Evolutionary conservation across 1,139 yeast species (phyloP), one percentile per base, ranked within the genome.

Genomic region (Spencermartinsiella ligniputridi): DNA sequence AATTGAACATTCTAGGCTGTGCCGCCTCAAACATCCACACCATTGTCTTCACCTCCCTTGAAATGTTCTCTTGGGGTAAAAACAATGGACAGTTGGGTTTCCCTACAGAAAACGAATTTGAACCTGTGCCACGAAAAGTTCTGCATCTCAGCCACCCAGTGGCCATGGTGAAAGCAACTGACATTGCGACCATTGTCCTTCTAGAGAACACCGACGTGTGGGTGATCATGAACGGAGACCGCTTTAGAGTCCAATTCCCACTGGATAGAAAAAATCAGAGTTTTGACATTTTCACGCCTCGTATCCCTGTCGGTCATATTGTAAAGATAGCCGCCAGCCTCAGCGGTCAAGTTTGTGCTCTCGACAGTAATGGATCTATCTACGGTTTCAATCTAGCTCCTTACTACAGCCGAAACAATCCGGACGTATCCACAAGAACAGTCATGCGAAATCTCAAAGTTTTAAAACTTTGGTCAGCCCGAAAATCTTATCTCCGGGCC

Each of bases 51-150:
- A 70, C 83, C 0, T 70, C 68, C 22, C 63, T 71, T 29, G 74
- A 72, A 9, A 56, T 88, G 5, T 77, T 70, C 50, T 66, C 80
- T 33, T 88, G 96, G 95, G 97, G 97, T 0, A 66, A 83, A 25
- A 86, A 88, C 59, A 67, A 80, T 24, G 97, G 97, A 0, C 97
- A 90, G 60, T 81, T 90, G 81, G 95, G 95, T 8, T 32, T 42
- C 35, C 36, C 33, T 11, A 32, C 44, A 1, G 38, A 30, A 19
- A 38, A 30, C 18, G 30, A 33, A 4, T 18, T 64, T 44, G 60
- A 61, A 51, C 11, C 60, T 42, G 12, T 54, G 11, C 86, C 89
- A 0, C 69, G 71, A 46, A 67, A 62, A 42, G 61, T 60, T 39
- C 39, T 40, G 32, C 42, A 76, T 0, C 60, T 67, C 1, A 68